phyloP scores from a whole-genome alignment of 139 green algal genomes.

The Coelastrella sp. region DNA sequence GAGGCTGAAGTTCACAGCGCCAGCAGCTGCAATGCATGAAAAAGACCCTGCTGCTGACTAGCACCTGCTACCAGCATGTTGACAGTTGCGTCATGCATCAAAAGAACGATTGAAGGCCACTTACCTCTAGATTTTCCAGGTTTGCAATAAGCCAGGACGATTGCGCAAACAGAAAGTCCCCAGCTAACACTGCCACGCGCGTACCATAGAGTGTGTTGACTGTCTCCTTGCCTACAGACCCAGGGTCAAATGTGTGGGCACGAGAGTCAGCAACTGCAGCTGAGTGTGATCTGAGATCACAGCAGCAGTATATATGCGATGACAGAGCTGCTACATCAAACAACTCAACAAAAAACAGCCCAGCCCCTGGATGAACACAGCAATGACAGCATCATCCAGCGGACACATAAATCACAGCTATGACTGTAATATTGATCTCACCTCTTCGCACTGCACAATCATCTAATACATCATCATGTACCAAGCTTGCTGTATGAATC shows the following conservation, averaged over 20 bases:
- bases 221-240: constrained; percentile 84
- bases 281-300: too few relatives aligned
- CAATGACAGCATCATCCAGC: too few relatives aligned
- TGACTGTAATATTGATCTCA: constrained; percentile 55
- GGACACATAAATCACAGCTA: too few relatives aligned
- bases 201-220: constrained; percentile 97
- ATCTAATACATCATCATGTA: constrained; percentile 99
- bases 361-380: too few relatives aligned
- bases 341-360: too few relatives aligned
- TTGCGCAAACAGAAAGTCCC: constrained; percentile 99
- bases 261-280: too few relatives aligned
- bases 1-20: background rate
- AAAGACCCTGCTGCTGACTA: too few relatives aligned
- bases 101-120: background rate
- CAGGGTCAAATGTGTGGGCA: background rate
- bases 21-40: too few relatives aligned
- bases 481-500: constrained; percentile 98
- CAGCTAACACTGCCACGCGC: constrained; percentile 93
- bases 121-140: constrained; percentile 98
- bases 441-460: constrained; percentile 91
- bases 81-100: too few relatives aligned
- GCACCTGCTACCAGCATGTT: too few relatives aligned
- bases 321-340: too few relatives aligned
- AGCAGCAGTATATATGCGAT: too few relatives aligned
- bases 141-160: constrained; percentile 98